Evolutionary conservation across 2,329 filamentous ascomycete genomes (phyloP).

Genomic region (Calycina marina): DNA sequence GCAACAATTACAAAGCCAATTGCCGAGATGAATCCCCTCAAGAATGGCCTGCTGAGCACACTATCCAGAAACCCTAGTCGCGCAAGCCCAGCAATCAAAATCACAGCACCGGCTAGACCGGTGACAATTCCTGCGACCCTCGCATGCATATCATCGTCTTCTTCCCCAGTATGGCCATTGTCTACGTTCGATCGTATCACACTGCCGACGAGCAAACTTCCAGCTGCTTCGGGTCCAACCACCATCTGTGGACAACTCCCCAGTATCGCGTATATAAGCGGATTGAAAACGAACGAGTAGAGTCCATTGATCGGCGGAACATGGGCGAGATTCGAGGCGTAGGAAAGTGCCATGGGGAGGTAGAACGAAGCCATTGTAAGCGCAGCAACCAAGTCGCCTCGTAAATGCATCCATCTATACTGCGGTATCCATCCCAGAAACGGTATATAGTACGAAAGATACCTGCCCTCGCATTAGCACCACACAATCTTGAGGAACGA

Average conservation of each 20-base stretch:
- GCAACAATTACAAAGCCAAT: constrained; percentile 94
- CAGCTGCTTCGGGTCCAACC: constrained; percentile 87
- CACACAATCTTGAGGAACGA: too few relatives aligned
- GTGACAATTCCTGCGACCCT: constrained; percentile 79
- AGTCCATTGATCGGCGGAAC: constrained; percentile 87
- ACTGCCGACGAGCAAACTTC: constrained; percentile 76
- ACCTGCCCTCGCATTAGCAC: constrained; percentile 34
- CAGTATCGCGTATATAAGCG: constrained; percentile 77
- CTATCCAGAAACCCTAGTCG: constrained; percentile 87
- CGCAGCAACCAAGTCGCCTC: constrained; percentile 76
- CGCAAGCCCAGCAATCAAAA: constrained; percentile 73
- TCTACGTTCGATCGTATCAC: constrained; percentile 70
- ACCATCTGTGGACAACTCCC: constrained; percentile 89
- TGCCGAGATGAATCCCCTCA: constrained; percentile 91
- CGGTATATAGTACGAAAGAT: constrained; percentile 85
- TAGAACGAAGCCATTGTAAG: constrained; percentile 98
- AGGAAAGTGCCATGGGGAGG: constrained; percentile 89
- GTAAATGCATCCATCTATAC: constrained; percentile 68
- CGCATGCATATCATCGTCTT: constrained; percentile 55
- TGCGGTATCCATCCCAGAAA: constrained; percentile 81
- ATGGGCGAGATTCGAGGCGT: constrained; percentile 83
- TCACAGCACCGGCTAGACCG: constrained; percentile 74
- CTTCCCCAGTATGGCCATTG: constrained; percentile 45
- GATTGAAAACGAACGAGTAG: constrained; percentile 88
- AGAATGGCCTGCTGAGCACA: constrained; percentile 80